A percentile compares a stretch with the other conserved stretches of the same genome.
Evolutionary conservation across 305 asterid genomes (phyloP).

Genomic region (Galium porrigens): DNA sequence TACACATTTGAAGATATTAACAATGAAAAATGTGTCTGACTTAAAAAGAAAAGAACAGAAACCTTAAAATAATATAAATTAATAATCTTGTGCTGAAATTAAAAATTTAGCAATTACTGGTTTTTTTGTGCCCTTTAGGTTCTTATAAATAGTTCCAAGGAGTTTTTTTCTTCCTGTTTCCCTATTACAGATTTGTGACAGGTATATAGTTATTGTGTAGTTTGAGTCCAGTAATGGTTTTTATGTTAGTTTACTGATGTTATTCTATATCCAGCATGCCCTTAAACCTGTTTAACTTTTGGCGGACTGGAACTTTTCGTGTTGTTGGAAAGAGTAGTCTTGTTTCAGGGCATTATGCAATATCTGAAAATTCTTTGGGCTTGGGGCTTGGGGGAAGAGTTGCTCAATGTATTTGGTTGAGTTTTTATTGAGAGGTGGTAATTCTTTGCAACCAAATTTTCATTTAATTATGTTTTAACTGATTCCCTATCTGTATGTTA

Average conservation of each 20-base stretch:
- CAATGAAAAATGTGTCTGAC: background rate
- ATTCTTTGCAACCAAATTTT: background rate
- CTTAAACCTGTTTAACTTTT: no score
- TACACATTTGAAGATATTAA: background rate
- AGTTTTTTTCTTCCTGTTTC: background rate
- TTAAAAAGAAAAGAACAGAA: background rate
- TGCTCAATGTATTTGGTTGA: background rate
- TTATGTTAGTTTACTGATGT: background rate
- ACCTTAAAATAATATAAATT: background rate
- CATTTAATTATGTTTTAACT: background rate
- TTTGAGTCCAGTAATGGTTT: background rate
- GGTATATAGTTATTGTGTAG: background rate
- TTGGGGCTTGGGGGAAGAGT: background rate
- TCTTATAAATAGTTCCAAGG: no score
- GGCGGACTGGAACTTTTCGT: no score
- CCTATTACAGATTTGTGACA: background rate
- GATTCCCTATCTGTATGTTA: conserved; percentile 8
- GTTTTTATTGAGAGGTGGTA: background rate
- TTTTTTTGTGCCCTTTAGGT: no score
- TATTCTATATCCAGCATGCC: background rate
- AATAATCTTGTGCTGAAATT: background rate
- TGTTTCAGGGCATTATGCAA: background rate
- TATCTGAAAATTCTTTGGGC: background rate
- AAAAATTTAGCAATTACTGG: background rate
- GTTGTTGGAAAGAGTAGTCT: background rate